Conservation (phyloP, 2,329 filamentous ascomycete species). For the Aspergillus pseudoterreus region DNA sequence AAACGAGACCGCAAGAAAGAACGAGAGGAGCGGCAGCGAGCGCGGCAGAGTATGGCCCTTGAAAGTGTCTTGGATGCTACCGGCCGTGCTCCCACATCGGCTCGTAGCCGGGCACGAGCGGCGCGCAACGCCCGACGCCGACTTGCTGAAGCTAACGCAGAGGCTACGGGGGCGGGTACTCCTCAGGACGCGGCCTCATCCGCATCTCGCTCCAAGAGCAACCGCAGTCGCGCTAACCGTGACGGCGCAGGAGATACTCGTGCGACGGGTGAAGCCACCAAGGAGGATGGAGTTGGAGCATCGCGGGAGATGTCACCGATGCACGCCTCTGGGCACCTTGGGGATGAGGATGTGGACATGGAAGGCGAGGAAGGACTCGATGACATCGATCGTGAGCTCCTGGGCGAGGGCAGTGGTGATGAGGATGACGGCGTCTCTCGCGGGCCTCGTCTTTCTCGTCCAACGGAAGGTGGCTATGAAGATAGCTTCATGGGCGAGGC, state of each 20-base stretch:
- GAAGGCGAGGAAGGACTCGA: conserved; percentile 34
- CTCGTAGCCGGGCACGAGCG: conserved; percentile 21
- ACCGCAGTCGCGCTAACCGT: conserved; percentile 19
- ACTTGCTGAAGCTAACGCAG: conserved; percentile 17
- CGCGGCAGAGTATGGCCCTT: conserved; percentile 17
- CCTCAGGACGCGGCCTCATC: conserved; percentile 17
- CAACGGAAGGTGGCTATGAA: conserved; percentile 21
- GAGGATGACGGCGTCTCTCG: conserved; percentile 26
- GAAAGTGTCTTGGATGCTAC: conserved; percentile 16
- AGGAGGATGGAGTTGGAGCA: conserved; percentile 18
- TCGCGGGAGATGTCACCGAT: conserved; percentile 15
- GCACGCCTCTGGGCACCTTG: conserved; percentile 9
- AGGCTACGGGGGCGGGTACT: conserved; percentile 17
- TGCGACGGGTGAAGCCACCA: conserved; percentile 5
- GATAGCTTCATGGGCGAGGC: conserved; percentile 25
- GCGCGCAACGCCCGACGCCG: conserved; percentile 29
- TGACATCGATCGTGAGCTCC: conserved; percentile 36
- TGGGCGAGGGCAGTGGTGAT: conserved; percentile 35
- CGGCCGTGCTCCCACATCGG: conserved; percentile 17
- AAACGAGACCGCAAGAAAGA: conserved; percentile 36
- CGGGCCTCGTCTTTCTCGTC: conserved; percentile 14
- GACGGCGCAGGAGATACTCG: conserved; percentile 10
- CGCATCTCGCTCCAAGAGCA: conserved; percentile 23
- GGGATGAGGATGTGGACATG: conserved; percentile 23
- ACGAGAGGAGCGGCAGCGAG: conserved; percentile 36